Evolutionary conservation across 2,329 filamentous ascomycete genomes (phyloP).

Genomic region (Diplocarpon rosae): DNA sequence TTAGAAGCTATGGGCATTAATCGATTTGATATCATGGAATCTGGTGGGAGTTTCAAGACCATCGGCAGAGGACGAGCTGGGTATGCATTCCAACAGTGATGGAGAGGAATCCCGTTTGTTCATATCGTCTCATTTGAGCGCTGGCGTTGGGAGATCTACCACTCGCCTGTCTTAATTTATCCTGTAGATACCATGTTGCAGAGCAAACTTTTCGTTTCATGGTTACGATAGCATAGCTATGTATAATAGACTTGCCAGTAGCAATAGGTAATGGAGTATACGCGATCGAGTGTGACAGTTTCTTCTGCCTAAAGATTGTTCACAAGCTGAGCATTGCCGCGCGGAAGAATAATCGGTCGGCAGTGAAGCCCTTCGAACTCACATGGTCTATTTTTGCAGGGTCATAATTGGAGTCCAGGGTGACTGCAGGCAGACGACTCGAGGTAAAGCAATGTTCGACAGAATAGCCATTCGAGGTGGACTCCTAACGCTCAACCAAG

Average conservation of each 20-base stretch:
- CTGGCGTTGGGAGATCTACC: conserved; percentile 19
- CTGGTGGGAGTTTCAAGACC: conserved; percentile 26
- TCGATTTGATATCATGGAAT: conserved; percentile 27
- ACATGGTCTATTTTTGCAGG: too few relatives aligned
- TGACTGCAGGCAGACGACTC: too few relatives aligned
- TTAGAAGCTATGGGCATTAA: conserved; percentile 24
- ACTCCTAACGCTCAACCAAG: too few relatives aligned
- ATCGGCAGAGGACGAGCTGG: conserved; percentile 24
- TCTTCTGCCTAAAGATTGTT: too few relatives aligned
- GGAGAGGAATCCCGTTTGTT: not conserved
- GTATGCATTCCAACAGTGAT: conserved; percentile 24
- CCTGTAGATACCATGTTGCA: conserved; percentile 15
- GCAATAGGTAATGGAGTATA: too few relatives aligned
- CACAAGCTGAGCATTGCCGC: too few relatives aligned
- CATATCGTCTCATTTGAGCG: conserved; percentile 19
- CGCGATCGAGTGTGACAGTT: too few relatives aligned
- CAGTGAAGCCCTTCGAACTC: too few relatives aligned
- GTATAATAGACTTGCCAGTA: not conserved
- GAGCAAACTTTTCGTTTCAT: conserved; percentile 8
- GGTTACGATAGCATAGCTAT: conserved; percentile 3
- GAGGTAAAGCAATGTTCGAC: too few relatives aligned
- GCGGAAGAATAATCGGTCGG: too few relatives aligned
- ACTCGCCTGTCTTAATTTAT: conserved; percentile 1
- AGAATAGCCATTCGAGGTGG: too few relatives aligned
- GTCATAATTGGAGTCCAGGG: too few relatives aligned